These are phyloP conservation scores for Daldinia sp. DNA, from an alignment of 2,329 filamentous ascomycete species.

Conservation along the genomic window DNA sequence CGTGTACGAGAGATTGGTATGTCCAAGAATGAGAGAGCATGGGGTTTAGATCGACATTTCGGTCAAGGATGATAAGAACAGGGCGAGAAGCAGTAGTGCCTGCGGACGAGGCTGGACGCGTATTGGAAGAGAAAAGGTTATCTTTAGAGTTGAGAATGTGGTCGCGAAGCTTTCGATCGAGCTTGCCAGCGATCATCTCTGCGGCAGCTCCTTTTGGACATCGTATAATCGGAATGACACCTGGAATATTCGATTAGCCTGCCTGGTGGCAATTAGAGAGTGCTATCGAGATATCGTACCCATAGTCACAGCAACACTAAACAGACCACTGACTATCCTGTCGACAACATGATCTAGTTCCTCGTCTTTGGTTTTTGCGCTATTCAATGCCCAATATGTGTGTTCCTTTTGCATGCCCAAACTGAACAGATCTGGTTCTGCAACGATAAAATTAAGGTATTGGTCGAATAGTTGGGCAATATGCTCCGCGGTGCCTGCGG, in stretches of 20 bases:
- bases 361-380: slow-evolving; percentile 87
- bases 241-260: slow-evolving; percentile 52
- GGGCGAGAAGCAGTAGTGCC: slow-evolving; percentile 79
- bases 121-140: slow-evolving; percentile 82
- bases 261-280: not conserved
- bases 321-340: slow-evolving; percentile 92
- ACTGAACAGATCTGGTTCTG: slow-evolving; percentile 94
- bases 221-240: slow-evolving; percentile 92
- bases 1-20: slow-evolving; percentile 73
- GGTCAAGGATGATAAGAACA: slow-evolving; percentile 90
- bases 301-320: slow-evolving; percentile 98
- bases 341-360: slow-evolving; percentile 89
- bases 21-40: slow-evolving; percentile 99
- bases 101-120: slow-evolving; percentile 65
- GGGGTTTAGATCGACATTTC: slow-evolving; percentile 93
- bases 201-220: slow-evolving; percentile 93
- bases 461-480: slow-evolving; percentile 96
- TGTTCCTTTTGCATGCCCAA: slow-evolving; percentile 89
- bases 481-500: slow-evolving; percentile 84
- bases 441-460: slow-evolving; percentile 96
- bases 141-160: slow-evolving; percentile 98
- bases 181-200: slow-evolving; percentile 91
- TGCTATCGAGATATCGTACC: slow-evolving; percentile 59
- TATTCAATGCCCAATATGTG: slow-evolving; percentile 96
- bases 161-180: slow-evolving; percentile 94